phyloP scores from a whole-genome alignment of 352 stramenopile genomes.

The Globisporangium splendens region DNA sequence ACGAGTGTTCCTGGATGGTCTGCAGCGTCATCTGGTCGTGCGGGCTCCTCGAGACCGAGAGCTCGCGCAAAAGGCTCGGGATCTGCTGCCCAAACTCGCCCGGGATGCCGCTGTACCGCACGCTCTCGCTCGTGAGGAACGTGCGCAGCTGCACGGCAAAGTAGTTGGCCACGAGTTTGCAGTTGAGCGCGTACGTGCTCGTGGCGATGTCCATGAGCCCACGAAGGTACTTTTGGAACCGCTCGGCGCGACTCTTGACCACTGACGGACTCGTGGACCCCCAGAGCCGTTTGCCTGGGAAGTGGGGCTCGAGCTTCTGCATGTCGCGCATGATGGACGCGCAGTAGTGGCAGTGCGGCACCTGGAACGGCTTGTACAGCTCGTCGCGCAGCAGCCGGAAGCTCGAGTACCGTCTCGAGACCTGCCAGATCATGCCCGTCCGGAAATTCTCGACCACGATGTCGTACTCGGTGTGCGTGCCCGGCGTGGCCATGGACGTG shows the following conservation, averaged over 20 bases:
- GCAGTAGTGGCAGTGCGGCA: constrained; percentile 62
- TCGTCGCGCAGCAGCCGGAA: constrained; percentile 65
- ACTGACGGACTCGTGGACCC: constrained; percentile 41
- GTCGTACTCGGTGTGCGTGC: constrained; percentile 65
- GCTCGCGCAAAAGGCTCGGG: constrained; percentile 43
- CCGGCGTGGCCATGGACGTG: constrained; percentile 35
- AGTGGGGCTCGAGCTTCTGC: constrained; percentile 37
- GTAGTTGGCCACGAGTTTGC: constrained; percentile 41
- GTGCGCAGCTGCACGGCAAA: constrained; percentile 53
- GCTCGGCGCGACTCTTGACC: constrained; percentile 36
- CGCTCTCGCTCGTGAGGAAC: constrained; percentile 56
- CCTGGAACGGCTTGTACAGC: constrained; percentile 42
- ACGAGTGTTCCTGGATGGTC: constrained; percentile 39
- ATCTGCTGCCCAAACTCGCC: constrained; percentile 32
- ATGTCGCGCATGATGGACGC: constrained; percentile 42
- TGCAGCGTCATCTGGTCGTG: constrained; percentile 42
- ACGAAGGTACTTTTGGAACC: constrained; percentile 56
- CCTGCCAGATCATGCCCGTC: constrained; percentile 46
- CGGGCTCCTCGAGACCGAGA: constrained; percentile 21
- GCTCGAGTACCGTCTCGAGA: constrained; percentile 62
- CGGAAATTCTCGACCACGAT: constrained; percentile 59
- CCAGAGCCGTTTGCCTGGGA: constrained; percentile 62
- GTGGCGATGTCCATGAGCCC: constrained; percentile 52
- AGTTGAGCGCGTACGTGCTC: constrained; percentile 49
- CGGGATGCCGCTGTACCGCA: constrained; percentile 36